Base-by-base conservation (phyloP, 1,139 yeast species). In the Yamadazyma sp. region DNA sequence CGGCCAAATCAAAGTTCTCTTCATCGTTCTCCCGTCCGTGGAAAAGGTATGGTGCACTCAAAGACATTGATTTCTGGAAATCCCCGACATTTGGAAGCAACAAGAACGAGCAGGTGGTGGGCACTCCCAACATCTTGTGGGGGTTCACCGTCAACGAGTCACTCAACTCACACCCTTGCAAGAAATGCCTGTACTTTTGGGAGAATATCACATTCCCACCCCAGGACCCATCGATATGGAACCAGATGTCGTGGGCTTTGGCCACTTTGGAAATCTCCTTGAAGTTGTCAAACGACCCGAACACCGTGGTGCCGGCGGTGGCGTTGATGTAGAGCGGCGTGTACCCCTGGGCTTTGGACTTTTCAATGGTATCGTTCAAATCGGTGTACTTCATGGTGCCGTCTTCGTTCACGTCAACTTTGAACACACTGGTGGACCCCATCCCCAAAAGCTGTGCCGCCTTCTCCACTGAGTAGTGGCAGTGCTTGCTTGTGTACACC, bases 191-290 rank as follows among this genome's bases (percentile, higher is more conserved):
- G 41, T 80, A 78, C n/a, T 52, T 64, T 0, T 58, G 49, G 22
- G 89, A 81, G 61, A 87, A 87, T 0, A 83, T 73, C 8, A 84
- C 83, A 53, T 87, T 87, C 11, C 94, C 96, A 31, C 96, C 96
- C 95, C 95, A 87, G 7, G 94, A 84, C 1, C 94, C 96, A 61
- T 87, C 96, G 33, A 87, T 78, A 57, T 87, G 96, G 59, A 85
- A 76, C 91, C 95, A 87, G 12, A 80, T 43, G 18, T 72, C 60
- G 59, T 82, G 58, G 44, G 69, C 66, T 41, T 75, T 67, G 6
- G 92, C 81, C 7, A 87, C 57, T 6, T 50, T 57, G 1, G 81
- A 61, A 31, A 87, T 79, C 30, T 72, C 75, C 22, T 55, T 69
- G 50, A 87, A 74, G 22, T 83, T 81, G 54, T 87, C 96, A 59